Base-by-base conservation (phyloP, 345 rosid genomes). In the Dipteronia sinensis region DNA sequence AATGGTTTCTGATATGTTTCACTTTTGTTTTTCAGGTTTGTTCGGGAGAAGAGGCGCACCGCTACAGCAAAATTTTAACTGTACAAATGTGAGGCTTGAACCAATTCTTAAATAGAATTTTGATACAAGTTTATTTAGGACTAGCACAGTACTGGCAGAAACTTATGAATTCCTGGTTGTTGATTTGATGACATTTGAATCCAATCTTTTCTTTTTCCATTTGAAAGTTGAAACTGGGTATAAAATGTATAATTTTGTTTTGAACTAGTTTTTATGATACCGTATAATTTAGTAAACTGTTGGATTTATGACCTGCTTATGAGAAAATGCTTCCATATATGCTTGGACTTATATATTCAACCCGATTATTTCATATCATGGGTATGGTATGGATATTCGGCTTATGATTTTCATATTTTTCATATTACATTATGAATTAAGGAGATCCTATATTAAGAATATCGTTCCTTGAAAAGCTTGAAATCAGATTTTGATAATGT, bases 21-120 rank as follows among this genome's bases (percentile, higher is more conserved):
- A 17, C 12, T 25, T 38, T 42, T 11, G 13, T 1, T 40, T 76
- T 71, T 22, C 86, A 80, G 83, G 82, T 81, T 75, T 67, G 31
- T 75, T 47, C 38, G 67, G 56, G 44, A 77, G 73, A 65, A 64
- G 72, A 34, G 79, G 69, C 58, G 55, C 56, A 55, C 20, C 34
- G 19, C 20, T 69, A 34, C 70, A 69, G 64, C 74, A 77, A 78
- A 59, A 62, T 46, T 69, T 65, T 65, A 79, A 78, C 76, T 80
- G 87, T 86, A 80, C 74, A 82, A 82, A 73, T 66, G 65, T 42
- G 81, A 80, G 81, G 83, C 78, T 80, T 80, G 84, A 79, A 76
- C 80, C 72, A 71, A 65, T 75, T 75, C 63, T 29, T 67, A 29
- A 58, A 42, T 67, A 47, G 58, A 75, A 53, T 19, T 68, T 56